Base-by-base conservation (phyloP, 768 basidiomycete genomes). In the Gautieria morchelliformis region DNA sequence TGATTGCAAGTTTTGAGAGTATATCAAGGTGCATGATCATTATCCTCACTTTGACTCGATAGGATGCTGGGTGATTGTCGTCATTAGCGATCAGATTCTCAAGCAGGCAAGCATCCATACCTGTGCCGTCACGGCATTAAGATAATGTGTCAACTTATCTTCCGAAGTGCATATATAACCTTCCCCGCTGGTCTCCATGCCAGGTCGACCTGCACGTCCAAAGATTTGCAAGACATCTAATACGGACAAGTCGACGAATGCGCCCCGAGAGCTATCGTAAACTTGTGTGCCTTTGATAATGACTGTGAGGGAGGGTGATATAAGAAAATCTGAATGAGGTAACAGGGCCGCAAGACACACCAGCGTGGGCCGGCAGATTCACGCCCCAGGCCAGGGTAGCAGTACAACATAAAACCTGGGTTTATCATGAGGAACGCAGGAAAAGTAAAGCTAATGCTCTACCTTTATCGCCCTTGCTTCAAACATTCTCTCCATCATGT, bases 301-400 rank as follows among this genome's bases (percentile, higher is more conserved):
- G 54, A 96, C 94, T 90, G 8, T 9, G 35, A 10, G 14, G 35
- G 14, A 37, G 9, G 10, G 35, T 2, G 35, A 14, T 10, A 45
- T 1, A 30, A 54, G 40, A 7, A 53, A 35, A 54, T 1, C 15
- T 46, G 8, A 40, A 61, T 30, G 61, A 49, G 45, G 56, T 61
- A 52, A 61, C 41, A 58, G 47, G 51, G 22, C 24, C 17, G 41
- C 52, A n/a, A 48, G 50, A 12, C 48, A 52, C 60, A 89, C 89
- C 92, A 57, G 96, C 96, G 71, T 98, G 95, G 17, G 96, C 96
- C 35, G 96, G 96, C 61, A 99, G 74, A 70, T 99, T 99, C 63
- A 99, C 96, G 71, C 96, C 96, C 96, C 96, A 99, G 5, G 96
- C 96, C 44, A 99, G 77, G 3, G 96, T 99, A 5, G 96, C 92